These are phyloP conservation scores for Aspergillus brasiliensis DNA, from an alignment of 2,329 filamentous ascomycete species.

Conservation along the genomic window DNA sequence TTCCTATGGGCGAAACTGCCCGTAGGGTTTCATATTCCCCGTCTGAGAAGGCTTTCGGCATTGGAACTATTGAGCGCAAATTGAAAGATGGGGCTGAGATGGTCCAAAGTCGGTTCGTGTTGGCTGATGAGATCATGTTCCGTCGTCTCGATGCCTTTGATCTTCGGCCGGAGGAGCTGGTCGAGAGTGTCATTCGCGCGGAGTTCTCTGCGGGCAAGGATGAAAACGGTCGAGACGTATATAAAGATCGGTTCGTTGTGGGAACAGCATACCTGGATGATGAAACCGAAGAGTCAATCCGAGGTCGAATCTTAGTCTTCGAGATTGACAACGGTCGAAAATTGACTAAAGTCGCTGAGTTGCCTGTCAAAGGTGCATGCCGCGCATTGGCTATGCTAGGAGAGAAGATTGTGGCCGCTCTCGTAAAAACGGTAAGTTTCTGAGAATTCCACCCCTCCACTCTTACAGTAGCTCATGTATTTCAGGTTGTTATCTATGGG, in stretches of 20 bases:
- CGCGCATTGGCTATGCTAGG: conserved; percentile 74
- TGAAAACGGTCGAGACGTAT: conserved; percentile 53
- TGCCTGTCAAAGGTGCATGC: conserved; percentile 76
- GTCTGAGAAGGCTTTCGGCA: conserved; percentile 75
- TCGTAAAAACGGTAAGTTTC: conserved; percentile 77
- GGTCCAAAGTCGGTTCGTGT: conserved; percentile 76
- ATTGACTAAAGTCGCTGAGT: conserved; percentile 70
- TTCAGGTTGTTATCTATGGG: conserved; percentile 61
- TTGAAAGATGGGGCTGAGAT: conserved; percentile 71
- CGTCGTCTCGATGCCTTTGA: conserved; percentile 71
- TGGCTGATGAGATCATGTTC: conserved; percentile 90
- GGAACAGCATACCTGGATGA: conserved; percentile 79
- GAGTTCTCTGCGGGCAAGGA: conserved; percentile 65
- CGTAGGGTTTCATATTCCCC: conserved; percentile 84
- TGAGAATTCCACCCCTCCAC: background rate
- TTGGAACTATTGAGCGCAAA: conserved; percentile 80
- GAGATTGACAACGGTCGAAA: conserved; percentile 72
- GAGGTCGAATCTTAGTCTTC: conserved; percentile 80
- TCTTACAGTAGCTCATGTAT: background rate
- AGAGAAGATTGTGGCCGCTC: conserved; percentile 77
- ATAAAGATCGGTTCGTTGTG: conserved; percentile 78
- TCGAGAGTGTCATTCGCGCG: conserved; percentile 81
- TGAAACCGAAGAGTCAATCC: conserved; percentile 57
- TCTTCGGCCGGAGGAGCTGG: conserved; percentile 69
- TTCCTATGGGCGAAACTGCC: conserved; percentile 79